Conservation (phyloP, 495 filamentous ascomycete genomes). For the Daldinia caldariorum region DNA sequence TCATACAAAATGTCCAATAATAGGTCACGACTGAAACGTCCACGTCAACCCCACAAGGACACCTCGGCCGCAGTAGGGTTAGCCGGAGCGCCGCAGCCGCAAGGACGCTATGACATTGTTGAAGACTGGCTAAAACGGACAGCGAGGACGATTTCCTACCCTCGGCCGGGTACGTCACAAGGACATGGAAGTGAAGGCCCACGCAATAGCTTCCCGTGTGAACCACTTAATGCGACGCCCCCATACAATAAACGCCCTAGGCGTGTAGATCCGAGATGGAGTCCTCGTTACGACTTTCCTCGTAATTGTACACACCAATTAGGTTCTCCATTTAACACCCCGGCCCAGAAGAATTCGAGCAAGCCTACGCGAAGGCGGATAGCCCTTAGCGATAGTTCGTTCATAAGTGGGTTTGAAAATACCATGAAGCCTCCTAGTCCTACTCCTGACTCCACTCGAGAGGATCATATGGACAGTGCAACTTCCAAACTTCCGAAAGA, state of each 20-base stretch:
- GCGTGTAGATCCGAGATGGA: constrained; percentile 43
- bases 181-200: constrained; percentile 18
- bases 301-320: constrained; percentile 28
- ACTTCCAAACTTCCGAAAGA: constrained; percentile 17
- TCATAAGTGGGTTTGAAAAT: constrained; percentile 41
- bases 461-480: constrained; percentile 6
- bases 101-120: constrained; percentile 42
- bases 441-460: constrained; percentile 18
- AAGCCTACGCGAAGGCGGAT: constrained; percentile 36
- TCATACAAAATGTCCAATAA: constrained; percentile 27
- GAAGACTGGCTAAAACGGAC: constrained; percentile 52
- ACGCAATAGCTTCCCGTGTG: constrained; percentile 13
- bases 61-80: constrained; percentile 20
- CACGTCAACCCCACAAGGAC: constrained; percentile 13
- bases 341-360: constrained; percentile 15
- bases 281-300: constrained; percentile 42
- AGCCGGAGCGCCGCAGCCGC: constrained; percentile 28
- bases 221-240: constrained; percentile 18
- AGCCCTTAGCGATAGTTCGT: constrained; percentile 38
- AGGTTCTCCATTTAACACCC: constrained; percentile 4
- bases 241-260: constrained; percentile 30
- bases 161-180: constrained; percentile 25
- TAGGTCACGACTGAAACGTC: constrained; percentile 33
- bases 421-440: constrained; percentile 26
- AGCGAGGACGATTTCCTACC: constrained; percentile 35